These are phyloP conservation scores for Rusavskia elegans DNA, from an alignment of 495 filamentous ascomycete species.

Conservation along the genomic window DNA sequence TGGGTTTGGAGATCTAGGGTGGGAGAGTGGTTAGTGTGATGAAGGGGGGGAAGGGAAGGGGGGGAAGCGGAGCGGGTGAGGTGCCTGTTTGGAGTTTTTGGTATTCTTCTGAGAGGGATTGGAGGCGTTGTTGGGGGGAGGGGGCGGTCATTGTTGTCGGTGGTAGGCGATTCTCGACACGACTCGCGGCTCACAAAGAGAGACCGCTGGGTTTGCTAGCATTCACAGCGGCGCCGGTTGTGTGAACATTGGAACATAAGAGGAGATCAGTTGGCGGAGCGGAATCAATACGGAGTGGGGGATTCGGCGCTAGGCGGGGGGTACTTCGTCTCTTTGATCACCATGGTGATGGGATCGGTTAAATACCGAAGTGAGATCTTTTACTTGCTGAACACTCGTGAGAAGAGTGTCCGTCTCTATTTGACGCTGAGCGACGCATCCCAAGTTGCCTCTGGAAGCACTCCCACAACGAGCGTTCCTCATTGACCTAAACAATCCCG, in stretches of 20 bases:
- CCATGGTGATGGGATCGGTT: too few species aligned
- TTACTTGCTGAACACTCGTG: too few species aligned
- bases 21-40: constrained; percentile 15
- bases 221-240: too few species aligned
- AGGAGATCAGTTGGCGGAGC: too few species aligned
- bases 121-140: constrained; percentile 27
- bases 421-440: too few species aligned
- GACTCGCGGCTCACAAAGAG: neutral
- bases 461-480: neutral
- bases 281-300: too few species aligned
- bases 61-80: constrained; percentile 2
- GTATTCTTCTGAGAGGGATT: constrained; percentile 73
- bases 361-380: too few species aligned
- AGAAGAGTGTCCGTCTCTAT: too few species aligned
- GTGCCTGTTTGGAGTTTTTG: constrained; percentile 70
- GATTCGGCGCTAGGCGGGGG: too few species aligned
- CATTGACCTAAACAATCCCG: neutral
- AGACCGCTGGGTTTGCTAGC: neutral
- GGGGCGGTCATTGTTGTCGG: neutral
- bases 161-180: neutral
- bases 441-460: too few species aligned
- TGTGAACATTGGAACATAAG: too few species aligned
- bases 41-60: neutral
- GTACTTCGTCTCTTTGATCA: too few species aligned
- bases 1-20: constrained; percentile 55